A percentile compares a stretch with the other conserved stretches of the same genome.
phyloP scores from a whole-genome alignment of 176 grass and related monocot genomes.

The Cocos nucifera region DNA sequence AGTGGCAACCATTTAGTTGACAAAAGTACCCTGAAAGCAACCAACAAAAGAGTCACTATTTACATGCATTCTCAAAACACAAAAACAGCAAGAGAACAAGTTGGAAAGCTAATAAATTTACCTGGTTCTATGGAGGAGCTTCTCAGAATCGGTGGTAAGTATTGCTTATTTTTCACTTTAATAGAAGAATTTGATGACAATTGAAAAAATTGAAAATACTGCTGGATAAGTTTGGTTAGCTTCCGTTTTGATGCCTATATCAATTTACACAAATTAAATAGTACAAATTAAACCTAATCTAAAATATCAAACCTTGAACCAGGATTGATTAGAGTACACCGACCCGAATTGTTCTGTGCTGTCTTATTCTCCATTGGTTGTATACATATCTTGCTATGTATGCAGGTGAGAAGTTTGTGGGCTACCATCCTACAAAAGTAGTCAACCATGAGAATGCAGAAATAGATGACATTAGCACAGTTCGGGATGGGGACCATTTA shows the following conservation, averaged over 20 bases:
- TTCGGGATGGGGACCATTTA: constrained; percentile 25
- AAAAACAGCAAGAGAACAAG: neutral
- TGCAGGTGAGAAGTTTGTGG: constrained; percentile 24
- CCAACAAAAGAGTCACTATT: constrained; percentile 17
- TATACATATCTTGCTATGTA: no score
- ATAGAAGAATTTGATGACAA: neutral
- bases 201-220: neutral
- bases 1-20: neutral
- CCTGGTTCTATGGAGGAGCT: constrained; percentile 17
- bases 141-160: constrained; percentile 15
- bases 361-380: no score
- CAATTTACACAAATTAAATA: no score
- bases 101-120: constrained; percentile 13
- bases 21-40: neutral
- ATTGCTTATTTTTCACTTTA: neutral
- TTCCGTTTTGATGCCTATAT: no score
- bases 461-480: constrained; percentile 14
- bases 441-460: constrained; percentile 10
- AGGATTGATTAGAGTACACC: no score
- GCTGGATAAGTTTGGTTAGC: no score
- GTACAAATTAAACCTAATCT: no score
- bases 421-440: constrained; percentile 13
- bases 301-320: no score
- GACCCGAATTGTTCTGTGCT: no score
- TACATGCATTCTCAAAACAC: constrained; percentile 7